These are phyloP conservation scores for Myriosclerotinia duriaeana DNA, from an alignment of 2,329 filamentous ascomycete species.

Conservation along the genomic window DNA sequence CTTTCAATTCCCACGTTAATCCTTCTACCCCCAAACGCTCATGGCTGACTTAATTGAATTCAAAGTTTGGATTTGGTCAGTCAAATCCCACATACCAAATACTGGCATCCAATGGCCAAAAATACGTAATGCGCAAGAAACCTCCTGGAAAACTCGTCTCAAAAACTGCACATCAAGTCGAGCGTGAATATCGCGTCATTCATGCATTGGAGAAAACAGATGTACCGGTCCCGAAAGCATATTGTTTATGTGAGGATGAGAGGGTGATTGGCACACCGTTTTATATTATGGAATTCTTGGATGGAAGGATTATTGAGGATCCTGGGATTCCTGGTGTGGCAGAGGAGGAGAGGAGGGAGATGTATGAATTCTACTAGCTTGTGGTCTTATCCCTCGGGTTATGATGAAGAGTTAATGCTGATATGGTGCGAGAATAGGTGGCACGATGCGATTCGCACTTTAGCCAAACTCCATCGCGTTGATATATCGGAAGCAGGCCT, in stretches of 20 bases:
- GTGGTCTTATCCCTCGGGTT: not conserved
- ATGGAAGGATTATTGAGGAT: slow-evolving; percentile 91
- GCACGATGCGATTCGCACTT: slow-evolving; percentile 77
- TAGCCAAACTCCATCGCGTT: slow-evolving; percentile 83
- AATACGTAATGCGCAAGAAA: slow-evolving; percentile 95
- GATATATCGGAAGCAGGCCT: slow-evolving; percentile 66
- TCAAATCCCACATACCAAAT: slow-evolving; percentile 97
- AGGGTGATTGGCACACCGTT: slow-evolving; percentile 83
- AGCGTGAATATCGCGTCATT: slow-evolving; percentile 91
- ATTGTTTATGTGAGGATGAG: slow-evolving; percentile 82
- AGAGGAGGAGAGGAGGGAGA: slow-evolving; percentile 65
- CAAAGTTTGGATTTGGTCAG: slow-evolving; percentile 91
- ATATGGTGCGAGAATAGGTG: slow-evolving; percentile 53
- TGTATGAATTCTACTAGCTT: slow-evolving; percentile 49
- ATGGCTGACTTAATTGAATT: slow-evolving; percentile 19
- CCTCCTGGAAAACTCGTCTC: slow-evolving; percentile 92
- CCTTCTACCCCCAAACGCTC: not conserved
- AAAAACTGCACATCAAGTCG: slow-evolving; percentile 92
- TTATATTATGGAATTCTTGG: slow-evolving; percentile 95
- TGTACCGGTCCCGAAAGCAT: slow-evolving; percentile 81
- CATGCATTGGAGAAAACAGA: slow-evolving; percentile 75
- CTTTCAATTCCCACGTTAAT: not conserved
- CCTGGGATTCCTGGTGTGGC: slow-evolving; percentile 73
- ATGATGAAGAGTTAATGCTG: not conserved
- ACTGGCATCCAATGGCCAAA: slow-evolving; percentile 65